These are phyloP conservation scores for Priceomyces melissophilus DNA, from an alignment of 805 yeast species.

Conservation along the genomic window DNA sequence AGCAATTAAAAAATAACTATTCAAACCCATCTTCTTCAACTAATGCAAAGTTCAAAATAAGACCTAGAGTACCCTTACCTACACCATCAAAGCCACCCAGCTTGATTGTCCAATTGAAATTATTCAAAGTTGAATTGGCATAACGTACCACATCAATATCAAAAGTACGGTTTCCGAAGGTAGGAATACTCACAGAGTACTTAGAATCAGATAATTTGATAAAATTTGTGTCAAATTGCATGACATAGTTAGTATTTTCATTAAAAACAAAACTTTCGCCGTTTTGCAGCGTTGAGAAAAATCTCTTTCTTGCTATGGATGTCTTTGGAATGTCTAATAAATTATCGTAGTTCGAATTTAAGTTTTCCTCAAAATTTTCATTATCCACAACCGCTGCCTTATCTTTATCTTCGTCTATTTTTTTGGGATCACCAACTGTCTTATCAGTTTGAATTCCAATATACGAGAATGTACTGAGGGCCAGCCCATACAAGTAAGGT, in stretches of 20 bases:
- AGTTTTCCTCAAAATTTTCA: slow-evolving; percentile 21
- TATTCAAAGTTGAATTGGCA: slow-evolving; percentile 42
- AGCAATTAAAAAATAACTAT: background rate
- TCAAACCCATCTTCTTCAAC: slow-evolving; percentile 25
- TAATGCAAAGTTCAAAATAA: slow-evolving; percentile 36
- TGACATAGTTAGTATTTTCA: slow-evolving; percentile 34
- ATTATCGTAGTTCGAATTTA: slow-evolving; percentile 18
- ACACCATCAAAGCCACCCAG: slow-evolving; percentile 31
- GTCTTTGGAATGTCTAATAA: slow-evolving; percentile 27
- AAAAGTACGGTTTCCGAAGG: slow-evolving; percentile 40
- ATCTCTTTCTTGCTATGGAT: slow-evolving; percentile 39
- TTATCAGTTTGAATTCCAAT: slow-evolving; percentile 27
- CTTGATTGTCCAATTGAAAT: slow-evolving; percentile 46
- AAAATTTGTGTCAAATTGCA: slow-evolving; percentile 55
- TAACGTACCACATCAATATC: slow-evolving; percentile 41
- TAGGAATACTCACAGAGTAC: slow-evolving; percentile 52
- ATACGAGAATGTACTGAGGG: slow-evolving; percentile 53
- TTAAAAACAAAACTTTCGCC: slow-evolving; percentile 38
- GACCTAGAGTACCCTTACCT: slow-evolving; percentile 28
- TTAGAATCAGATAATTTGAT: slow-evolving; percentile 48
- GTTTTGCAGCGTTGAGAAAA: slow-evolving; percentile 28
- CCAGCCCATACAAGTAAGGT: slow-evolving; percentile 64
- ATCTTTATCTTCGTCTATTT: slow-evolving; percentile 1
- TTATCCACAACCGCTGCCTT: slow-evolving; percentile 4
- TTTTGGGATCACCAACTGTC: background rate